phyloP scores from a whole-genome alignment of 129 eudicot species.

The Flaveria robusta region DNA sequence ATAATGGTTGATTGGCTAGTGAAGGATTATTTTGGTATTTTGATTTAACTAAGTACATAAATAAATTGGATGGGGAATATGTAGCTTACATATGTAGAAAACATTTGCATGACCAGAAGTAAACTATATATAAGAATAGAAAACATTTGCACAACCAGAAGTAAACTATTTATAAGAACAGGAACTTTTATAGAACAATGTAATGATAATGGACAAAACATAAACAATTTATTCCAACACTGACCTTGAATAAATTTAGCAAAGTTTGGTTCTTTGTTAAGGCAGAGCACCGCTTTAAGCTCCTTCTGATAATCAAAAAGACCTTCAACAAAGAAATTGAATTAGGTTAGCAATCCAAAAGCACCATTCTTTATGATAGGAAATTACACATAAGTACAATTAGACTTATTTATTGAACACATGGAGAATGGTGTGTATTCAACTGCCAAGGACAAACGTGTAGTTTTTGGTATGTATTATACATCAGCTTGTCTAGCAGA shows the following conservation, averaged over 20 bases:
- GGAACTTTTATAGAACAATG: slow-evolving; percentile 6
- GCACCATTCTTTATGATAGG: slow-evolving; percentile 10
- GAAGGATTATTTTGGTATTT: not conserved
- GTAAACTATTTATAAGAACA: not conserved
- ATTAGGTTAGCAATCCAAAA: slow-evolving; percentile 23
- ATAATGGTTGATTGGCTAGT: slow-evolving; percentile 4
- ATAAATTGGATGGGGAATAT: not conserved
- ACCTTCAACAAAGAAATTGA: slow-evolving; percentile 45
- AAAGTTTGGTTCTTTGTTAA: slow-evolving; percentile 87
- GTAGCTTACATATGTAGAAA: slow-evolving; percentile 1
- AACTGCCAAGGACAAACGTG: slow-evolving; percentile 8
- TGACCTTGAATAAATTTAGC: slow-evolving; percentile 85
- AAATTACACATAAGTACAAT: slow-evolving; percentile 28
- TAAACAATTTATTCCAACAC: slow-evolving; percentile 17
- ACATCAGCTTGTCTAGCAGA: slow-evolving; percentile 12
- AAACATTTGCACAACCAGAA: slow-evolving; percentile 4
- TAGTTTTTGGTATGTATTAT: slow-evolving; percentile 5
- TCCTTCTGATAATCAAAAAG: slow-evolving; percentile 84
- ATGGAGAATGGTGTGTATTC: not conserved
- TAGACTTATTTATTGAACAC: not conserved
- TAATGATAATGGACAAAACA: not conserved
- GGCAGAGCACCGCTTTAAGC: slow-evolving; percentile 96
- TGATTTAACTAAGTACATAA: not conserved
- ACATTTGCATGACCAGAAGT: not conserved
- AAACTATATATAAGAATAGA: not conserved